Base-by-base conservation (phyloP, 495 filamentous ascomycete species). In the Penicillium diatomitis region DNA sequence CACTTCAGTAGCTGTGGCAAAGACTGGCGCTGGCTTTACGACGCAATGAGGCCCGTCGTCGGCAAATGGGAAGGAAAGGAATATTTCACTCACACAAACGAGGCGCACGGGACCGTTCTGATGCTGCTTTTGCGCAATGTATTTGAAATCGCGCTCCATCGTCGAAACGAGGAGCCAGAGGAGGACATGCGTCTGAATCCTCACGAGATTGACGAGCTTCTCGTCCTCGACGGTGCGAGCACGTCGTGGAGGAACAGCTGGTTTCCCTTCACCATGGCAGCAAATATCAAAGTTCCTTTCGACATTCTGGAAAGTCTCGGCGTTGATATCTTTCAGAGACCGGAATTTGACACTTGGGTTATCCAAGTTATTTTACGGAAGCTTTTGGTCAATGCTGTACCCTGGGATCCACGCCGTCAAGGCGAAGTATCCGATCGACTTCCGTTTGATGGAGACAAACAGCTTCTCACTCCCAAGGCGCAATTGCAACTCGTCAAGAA, bases 291-390 rank as follows among this genome's bases (percentile, higher is more conserved):
- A 6, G 55, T 70, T 5, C 68, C 68, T 0, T 67, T 67, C 30
- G 57, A 67, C 36, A 70, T 70, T 27, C 50, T 71, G 20, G 42
- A 53, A 33, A 45, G 45, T 6, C 50, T 71, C n/a, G 68, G 68
- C 4, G 63, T 71, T 4, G 62, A 71, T 39, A 70, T 72, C 28
- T 69, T 68, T 54, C 51, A 58, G 1, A 60, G 70, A 33, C 45
- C 66, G 33, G 44, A 48, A 11, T 72, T 67, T 36, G 68, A 72
- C 45, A 71, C 67, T 0, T 71, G 68, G 68, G 53, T 61, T 5
- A 61, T 69, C 41, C 68, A 72, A 31, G 54, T 48, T 6, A 49
- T 68, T 6, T 33, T 69, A 11, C 49, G 56, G 5, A 68, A 67
- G 37, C 49, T 72, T 2, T 49, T 65, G 1, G 39, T 53, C 36